These are phyloP conservation scores for Copromyces sp. DNA, from an alignment of 495 filamentous ascomycete species.

Conservation along the genomic window DNA sequence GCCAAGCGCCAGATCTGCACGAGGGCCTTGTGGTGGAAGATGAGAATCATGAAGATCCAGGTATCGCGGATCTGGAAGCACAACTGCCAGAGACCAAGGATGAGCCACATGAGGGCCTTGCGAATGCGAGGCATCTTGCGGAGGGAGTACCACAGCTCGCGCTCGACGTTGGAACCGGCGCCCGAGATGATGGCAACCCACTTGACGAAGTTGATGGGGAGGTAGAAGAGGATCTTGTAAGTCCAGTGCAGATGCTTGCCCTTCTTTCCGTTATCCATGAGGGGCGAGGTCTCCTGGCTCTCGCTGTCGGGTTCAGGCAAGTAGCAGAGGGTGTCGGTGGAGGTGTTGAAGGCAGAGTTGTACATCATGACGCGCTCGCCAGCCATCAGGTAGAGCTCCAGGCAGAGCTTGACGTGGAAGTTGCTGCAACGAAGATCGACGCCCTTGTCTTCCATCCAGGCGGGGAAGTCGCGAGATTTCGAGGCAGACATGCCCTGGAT, in stretches of 20 bases:
- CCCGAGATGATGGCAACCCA: conserved; percentile 18
- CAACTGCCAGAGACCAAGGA: conserved; percentile 8
- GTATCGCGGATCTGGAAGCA: conserved; percentile 11
- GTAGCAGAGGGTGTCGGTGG: not conserved
- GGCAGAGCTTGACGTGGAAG: conserved; percentile 10
- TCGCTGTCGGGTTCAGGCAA: not conserved
- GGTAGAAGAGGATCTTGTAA: not conserved
- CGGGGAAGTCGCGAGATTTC: not conserved
- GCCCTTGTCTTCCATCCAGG: conserved; percentile 1
- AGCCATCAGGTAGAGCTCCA: conserved; percentile 1
- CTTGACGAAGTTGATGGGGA: conserved; percentile 7
- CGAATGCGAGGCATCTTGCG: conserved; percentile 3
- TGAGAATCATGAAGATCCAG: conserved; percentile 13
- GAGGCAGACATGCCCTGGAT: conserved; percentile 1
- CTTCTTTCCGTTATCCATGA: not conserved
- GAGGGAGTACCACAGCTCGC: conserved; percentile 18
- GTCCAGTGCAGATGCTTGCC: not conserved
- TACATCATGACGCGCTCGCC: not conserved
- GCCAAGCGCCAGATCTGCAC: conserved; percentile 15
- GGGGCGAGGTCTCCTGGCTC: not conserved
- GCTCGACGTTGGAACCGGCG: conserved; percentile 12
- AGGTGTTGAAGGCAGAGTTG: not conserved
- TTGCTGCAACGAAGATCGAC: conserved; percentile 5
- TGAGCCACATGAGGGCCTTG: not conserved
- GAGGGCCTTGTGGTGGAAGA: conserved; percentile 13